Evolutionary conservation across 495 filamentous ascomycete genomes (phyloP).

Genomic region (Penicillium soppii): DNA sequence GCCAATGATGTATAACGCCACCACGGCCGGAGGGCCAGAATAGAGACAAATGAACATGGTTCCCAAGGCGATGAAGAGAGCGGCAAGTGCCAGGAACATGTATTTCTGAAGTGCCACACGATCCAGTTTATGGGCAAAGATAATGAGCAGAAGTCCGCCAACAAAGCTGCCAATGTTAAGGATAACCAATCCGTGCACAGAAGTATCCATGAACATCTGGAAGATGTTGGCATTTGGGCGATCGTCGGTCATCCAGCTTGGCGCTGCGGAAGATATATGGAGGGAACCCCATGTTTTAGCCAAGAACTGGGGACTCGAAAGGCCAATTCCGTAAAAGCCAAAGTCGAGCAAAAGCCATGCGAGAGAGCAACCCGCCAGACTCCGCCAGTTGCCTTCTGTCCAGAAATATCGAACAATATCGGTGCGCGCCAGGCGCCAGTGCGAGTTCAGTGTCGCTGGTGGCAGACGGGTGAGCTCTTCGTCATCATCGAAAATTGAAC

Average conservation of each 20-base stretch:
- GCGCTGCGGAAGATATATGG: conserved; percentile 28
- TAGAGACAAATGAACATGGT: conserved; percentile 46
- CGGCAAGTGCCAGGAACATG: conserved; percentile 47
- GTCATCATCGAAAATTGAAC: conserved; percentile 21
- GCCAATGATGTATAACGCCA: conserved; percentile 57
- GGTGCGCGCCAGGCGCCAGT: conserved; percentile 39
- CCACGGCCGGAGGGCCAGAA: conserved; percentile 40
- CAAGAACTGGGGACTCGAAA: conserved; percentile 45
- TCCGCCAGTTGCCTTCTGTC: conserved; percentile 52
- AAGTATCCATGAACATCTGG: conserved; percentile 40
- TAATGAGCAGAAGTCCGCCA: conserved; percentile 45
- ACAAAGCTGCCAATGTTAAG: conserved; percentile 47
- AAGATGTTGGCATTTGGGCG: conserved; percentile 32
- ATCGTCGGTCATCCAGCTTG: conserved; percentile 40
- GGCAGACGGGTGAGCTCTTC: conserved; percentile 22
- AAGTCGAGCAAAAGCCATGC: conserved; percentile 56
- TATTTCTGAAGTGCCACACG: conserved; percentile 48
- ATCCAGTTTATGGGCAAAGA: conserved; percentile 45
- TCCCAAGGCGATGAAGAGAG: conserved; percentile 50
- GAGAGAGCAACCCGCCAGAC: conserved; percentile 47
- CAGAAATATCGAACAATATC: conserved; percentile 51
- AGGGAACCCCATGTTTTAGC: conserved; percentile 44
- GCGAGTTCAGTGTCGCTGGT: conserved; percentile 42
- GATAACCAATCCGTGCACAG: conserved; percentile 39
- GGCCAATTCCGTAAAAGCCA: conserved; percentile 56